These are phyloP conservation scores for Trichoderma semiorbis DNA, from an alignment of 2,329 filamentous ascomycete species.

Conservation along the genomic window DNA sequence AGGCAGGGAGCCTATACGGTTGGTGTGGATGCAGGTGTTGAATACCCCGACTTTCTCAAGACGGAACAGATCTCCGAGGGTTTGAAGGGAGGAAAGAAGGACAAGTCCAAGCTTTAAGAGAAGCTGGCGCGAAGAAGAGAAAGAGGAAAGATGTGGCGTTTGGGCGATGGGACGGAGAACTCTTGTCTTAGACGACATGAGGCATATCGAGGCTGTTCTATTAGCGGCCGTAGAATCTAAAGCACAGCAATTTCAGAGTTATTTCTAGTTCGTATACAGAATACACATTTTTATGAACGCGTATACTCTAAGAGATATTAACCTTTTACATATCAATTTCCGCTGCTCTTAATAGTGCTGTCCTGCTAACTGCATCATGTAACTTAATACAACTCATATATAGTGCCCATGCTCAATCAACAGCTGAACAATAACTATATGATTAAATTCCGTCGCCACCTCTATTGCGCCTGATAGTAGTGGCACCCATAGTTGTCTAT, in stretches of 20 bases:
- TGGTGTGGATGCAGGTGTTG: conserved; percentile 46
- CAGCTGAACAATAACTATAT: no score
- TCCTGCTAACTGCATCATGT: no score
- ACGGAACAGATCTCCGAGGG: conserved; percentile 31
- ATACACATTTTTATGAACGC: not conserved
- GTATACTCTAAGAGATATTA: not conserved
- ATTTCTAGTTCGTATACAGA: not conserved
- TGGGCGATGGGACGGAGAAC: not conserved
- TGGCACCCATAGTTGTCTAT: no score
- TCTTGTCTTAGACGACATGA: not conserved
- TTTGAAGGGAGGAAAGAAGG: conserved; percentile 34
- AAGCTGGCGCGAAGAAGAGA: not conserved
- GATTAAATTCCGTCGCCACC: no score
- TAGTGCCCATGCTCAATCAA: no score
- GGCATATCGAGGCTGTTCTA: not conserved
- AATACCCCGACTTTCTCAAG: conserved; percentile 51
- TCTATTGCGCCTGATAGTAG: no score
- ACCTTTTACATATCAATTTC: no score
- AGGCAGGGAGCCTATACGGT: conserved; percentile 45
- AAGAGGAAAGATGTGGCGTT: not conserved
- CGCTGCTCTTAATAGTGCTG: no score
- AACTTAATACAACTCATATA: no score
- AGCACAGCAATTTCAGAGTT: not conserved
- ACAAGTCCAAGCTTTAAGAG: conserved; percentile 39
- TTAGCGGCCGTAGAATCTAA: not conserved